A percentile compares a stretch with the other conserved stretches of the same genome.
phyloP scores from a whole-genome alignment of 2,329 filamentous ascomycete genomes.

The Lomentospora prolificans region DNA sequence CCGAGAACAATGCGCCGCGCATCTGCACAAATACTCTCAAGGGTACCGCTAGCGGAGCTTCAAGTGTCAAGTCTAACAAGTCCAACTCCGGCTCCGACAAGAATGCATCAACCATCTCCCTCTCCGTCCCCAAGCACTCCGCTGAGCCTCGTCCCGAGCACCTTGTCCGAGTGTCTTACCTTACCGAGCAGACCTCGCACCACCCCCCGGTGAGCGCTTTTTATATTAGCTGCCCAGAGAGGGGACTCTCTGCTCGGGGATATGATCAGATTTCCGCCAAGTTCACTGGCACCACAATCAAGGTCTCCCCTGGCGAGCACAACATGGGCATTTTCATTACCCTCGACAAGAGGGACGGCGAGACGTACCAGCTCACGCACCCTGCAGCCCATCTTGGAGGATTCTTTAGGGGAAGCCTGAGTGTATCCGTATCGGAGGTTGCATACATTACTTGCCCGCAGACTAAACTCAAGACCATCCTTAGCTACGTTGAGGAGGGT shows the following conservation, averaged over 20 bases:
- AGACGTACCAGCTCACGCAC: constrained; percentile 92
- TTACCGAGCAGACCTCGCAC: constrained; percentile 96
- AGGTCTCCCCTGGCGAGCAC: constrained; percentile 82
- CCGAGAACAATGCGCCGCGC: constrained; percentile 64
- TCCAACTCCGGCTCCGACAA: constrained; percentile 21
- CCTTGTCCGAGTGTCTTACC: constrained; percentile 73
- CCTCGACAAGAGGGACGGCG: constrained; percentile 66
- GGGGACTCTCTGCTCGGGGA: constrained; percentile 76
- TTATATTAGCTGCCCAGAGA: constrained; percentile 84
- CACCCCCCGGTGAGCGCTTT: constrained; percentile 97
- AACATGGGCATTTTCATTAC: constrained; percentile 95
- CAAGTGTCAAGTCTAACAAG: constrained; percentile 35
- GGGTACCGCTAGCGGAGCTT: constrained; percentile 30
- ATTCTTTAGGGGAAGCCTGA: constrained; percentile 75
- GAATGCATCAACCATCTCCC: constrained; percentile 36
- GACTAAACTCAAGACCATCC: constrained; percentile 81
- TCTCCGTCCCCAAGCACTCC: constrained; percentile 40
- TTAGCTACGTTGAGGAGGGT: constrained; percentile 88
- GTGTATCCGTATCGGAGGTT: constrained; percentile 80
- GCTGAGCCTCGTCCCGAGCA: constrained; percentile 31
- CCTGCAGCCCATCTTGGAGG: constrained; percentile 89
- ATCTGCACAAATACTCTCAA: constrained; percentile 42
- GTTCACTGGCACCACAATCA: constrained; percentile 91
- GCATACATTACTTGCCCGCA: constrained; percentile 85
- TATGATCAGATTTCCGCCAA: constrained; percentile 97